Percentiles rank a stretch among this genome's conserved stretches.
phyloP scores from a whole-genome alignment of 345 rosid genomes.

The Leavenworthia alabamica region DNA sequence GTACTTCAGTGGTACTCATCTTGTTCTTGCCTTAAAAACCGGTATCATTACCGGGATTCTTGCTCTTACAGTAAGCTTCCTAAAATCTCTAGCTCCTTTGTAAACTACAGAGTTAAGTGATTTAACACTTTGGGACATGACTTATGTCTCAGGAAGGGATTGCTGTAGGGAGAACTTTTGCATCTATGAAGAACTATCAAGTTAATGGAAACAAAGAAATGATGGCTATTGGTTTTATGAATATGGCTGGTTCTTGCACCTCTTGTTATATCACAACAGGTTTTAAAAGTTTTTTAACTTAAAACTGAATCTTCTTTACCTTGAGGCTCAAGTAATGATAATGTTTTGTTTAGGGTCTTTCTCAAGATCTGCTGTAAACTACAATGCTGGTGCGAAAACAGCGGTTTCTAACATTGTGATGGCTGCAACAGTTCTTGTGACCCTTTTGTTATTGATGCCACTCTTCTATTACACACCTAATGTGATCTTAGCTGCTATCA shows the following conservation, averaged over 20 bases:
- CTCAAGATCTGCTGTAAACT: background rate
- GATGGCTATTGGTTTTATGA: slow-evolving; percentile 96
- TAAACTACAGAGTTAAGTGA: background rate
- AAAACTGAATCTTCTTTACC: background rate
- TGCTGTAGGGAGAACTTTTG: slow-evolving; percentile 98
- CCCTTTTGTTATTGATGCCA: slow-evolving; percentile 89
- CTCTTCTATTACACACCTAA: slow-evolving; percentile 89
- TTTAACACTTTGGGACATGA: too few relatives aligned
- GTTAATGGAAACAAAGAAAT: slow-evolving; percentile 98
- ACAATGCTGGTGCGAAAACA: slow-evolving; percentile 25
- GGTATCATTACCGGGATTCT: slow-evolving; percentile 86
- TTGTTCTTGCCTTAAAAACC: slow-evolving; percentile 73
- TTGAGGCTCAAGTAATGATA: too few relatives aligned
- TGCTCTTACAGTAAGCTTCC: slow-evolving; percentile 69
- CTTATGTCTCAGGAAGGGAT: slow-evolving; percentile 94
- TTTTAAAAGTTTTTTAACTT: background rate
- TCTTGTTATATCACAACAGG: background rate
- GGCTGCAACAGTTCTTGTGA: slow-evolving; percentile 82
- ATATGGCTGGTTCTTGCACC: slow-evolving; percentile 25
- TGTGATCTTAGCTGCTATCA: slow-evolving; percentile 80
- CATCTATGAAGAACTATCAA: slow-evolving; percentile 73
- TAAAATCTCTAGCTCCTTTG: background rate
- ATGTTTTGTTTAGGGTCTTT: background rate
- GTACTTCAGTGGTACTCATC: slow-evolving; percentile 46
- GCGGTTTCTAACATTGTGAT: slow-evolving; percentile 77